Evolutionary conservation across 257 asterid genomes (phyloP), one percentile per base, ranked within the genome.

Genomic region (Fraxinus pennsylvanica): DNA sequence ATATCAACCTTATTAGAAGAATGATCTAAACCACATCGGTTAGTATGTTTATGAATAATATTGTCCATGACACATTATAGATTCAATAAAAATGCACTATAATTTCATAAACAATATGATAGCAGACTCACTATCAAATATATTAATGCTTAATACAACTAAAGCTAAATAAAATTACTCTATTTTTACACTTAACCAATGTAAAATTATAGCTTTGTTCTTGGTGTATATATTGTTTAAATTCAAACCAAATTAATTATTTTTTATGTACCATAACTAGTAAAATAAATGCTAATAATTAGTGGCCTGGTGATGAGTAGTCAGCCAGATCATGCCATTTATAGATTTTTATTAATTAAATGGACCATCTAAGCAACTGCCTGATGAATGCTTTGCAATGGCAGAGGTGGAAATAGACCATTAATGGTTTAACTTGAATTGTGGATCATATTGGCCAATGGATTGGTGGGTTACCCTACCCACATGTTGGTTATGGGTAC

Each of bases 401-500:
- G 65, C 65, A 19, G 25, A 54, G 8, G 25, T 47, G 3, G 57
- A 4, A 47, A 47, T 47, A 19, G n/a, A 47, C 57, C 57, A 54
- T 54, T 50, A 50, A 50, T 17, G 22, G 61, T 17, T 17, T 14
- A 54, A 54, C 27, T 54, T 14, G 65, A 52, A 17, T 17, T 1
- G 21, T 17, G 19, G 25, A 52, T 52, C 61, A 0, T 14, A 5
- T 52, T 4, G 22, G 63, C 63, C 63, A 52, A 19, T 52, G 75
- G 47, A 41, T 10, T 9, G 13, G 19, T 45, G 6, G n/a, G 76
- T 77, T 87, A 88, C 72, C 84, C 88, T 81, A 43, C 81, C 86
- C 86, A 86, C 90, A 85, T 84, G 90, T 79, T 84, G 81, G 85
- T 83, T 84, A 66, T 85, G 80, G 82, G 61, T 71, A 67, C 47